Percentiles rank a stretch among this genome's conserved stretches.
These are phyloP conservation scores for Nicotiana otophora DNA, from an alignment of 257 asterid genomes.

Conservation along the genomic window DNA sequence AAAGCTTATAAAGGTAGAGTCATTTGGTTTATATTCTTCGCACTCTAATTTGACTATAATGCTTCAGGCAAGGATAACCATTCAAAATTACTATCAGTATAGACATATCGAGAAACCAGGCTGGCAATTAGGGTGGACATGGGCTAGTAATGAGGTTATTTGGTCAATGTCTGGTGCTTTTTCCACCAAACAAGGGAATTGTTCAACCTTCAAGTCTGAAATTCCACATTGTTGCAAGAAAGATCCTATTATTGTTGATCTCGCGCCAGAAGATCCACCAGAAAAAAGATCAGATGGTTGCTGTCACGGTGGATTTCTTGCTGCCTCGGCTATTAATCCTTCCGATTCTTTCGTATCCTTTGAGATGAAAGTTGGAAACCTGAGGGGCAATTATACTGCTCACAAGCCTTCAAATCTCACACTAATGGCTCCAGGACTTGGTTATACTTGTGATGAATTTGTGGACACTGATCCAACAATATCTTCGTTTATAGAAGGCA, in stretches of 20 bases:
- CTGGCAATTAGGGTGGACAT: slow-evolving; percentile 69
- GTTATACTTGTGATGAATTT: slow-evolving; percentile 51
- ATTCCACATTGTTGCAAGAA: slow-evolving; percentile 55
- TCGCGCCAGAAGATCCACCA: slow-evolving; percentile 32
- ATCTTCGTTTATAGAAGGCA: slow-evolving; percentile 44
- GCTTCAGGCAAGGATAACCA: slow-evolving; percentile 52
- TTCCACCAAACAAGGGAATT: slow-evolving; percentile 52
- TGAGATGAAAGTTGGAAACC: slow-evolving; percentile 49
- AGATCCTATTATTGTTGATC: slow-evolving; percentile 43
- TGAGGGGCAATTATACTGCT: slow-evolving; percentile 35
- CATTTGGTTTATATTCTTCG: background rate
- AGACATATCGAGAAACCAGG: slow-evolving; percentile 60
- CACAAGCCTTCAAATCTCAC: slow-evolving; percentile 42
- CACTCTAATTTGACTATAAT: background rate
- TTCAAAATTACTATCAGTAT: slow-evolving; percentile 61
- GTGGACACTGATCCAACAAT: slow-evolving; percentile 45
- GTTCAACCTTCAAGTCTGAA: slow-evolving; percentile 41
- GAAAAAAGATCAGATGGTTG: slow-evolving; percentile 34
- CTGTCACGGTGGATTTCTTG: slow-evolving; percentile 50
- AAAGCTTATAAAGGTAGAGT: background rate
- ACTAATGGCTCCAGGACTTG: slow-evolving; percentile 56
- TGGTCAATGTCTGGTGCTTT: slow-evolving; percentile 62
- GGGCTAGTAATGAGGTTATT: slow-evolving; percentile 46
- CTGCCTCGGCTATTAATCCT: slow-evolving; percentile 45
- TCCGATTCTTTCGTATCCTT: slow-evolving; percentile 39